Conservation (phyloP, 1,284 basidiomycete genomes). For the Neolentinus lepideus region DNA sequence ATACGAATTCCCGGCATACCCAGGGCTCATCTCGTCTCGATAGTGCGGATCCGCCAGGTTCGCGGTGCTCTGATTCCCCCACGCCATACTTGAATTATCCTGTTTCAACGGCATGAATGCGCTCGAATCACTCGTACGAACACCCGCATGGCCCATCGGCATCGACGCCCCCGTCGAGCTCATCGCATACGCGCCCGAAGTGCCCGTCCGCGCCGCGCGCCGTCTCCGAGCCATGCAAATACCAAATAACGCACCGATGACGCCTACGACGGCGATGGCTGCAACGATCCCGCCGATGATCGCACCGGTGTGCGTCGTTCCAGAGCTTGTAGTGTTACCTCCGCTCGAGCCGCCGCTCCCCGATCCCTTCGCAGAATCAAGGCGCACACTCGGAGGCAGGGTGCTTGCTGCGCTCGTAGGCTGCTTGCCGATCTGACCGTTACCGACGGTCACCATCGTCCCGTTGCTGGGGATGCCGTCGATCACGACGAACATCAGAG, state of each 20-base stretch:
- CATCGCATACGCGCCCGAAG: background rate
- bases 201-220: slow-evolving; percentile 19
- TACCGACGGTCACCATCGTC: slow-evolving; percentile 71
- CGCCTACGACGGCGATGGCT: slow-evolving; percentile 36
- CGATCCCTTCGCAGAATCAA: slow-evolving; percentile 32
- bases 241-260: slow-evolving; percentile 41
- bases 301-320: slow-evolving; percentile 29
- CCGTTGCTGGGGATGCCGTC: slow-evolving; percentile 82
- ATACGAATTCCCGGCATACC: background rate
- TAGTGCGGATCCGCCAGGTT: background rate
- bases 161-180: background rate
- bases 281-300: slow-evolving; percentile 49
- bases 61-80: background rate
- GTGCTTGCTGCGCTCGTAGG: slow-evolving; percentile 33
- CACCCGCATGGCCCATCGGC: background rate
- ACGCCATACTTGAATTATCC: slow-evolving; percentile 3
- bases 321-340: slow-evolving; percentile 12
- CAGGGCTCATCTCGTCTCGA: background rate
- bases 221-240: slow-evolving; percentile 38
- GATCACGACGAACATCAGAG: slow-evolving; percentile 74
- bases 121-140: slow-evolving; percentile 1
- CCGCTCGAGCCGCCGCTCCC: slow-evolving; percentile 16
- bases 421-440: slow-evolving; percentile 68
- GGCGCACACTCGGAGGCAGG: slow-evolving; percentile 46
- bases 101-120: slow-evolving; percentile 3